These are phyloP conservation scores for Batrachochytrium dendrobatidis DNA, from an alignment of 371 early-diverging fungal species.

Conservation along the genomic window DNA sequence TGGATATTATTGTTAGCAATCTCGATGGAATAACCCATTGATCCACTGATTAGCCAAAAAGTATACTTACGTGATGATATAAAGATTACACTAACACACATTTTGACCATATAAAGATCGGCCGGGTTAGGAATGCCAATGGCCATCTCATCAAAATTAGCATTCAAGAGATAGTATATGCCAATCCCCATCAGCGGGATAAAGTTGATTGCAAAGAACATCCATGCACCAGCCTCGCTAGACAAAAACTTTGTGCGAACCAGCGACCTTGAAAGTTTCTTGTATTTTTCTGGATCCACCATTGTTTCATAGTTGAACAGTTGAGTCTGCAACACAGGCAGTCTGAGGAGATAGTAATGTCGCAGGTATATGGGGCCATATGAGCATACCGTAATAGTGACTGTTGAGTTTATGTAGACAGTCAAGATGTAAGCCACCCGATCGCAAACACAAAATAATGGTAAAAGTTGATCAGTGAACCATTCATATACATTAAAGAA, in stretches of 20 bases:
- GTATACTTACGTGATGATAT: not conserved
- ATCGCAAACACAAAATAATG: no score
- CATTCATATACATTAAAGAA: no score
- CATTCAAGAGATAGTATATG: not conserved
- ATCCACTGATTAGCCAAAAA: not conserved
- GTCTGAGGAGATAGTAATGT: not conserved
- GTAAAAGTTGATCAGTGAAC: no score
- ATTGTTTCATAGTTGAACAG: not conserved
- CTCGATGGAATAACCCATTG: not conserved
- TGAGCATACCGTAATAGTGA: no score
- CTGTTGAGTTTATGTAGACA: no score
- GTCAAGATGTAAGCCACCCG: no score
- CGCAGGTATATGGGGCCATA: not conserved
- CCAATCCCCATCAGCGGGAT: not conserved
- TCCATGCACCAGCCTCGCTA: not conserved
- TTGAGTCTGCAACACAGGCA: not conserved
- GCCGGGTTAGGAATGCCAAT: not conserved
- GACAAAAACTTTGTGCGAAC: not conserved
- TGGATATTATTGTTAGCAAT: no score
- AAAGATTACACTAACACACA: not conserved
- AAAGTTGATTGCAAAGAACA: not conserved
- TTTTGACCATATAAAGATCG: not conserved
- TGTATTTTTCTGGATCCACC: constrained; percentile 1
- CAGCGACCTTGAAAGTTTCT: not conserved
- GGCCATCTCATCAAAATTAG: not conserved